Conservation (phyloP, 306 rosid species). For the Vigna trinervia region DNA sequence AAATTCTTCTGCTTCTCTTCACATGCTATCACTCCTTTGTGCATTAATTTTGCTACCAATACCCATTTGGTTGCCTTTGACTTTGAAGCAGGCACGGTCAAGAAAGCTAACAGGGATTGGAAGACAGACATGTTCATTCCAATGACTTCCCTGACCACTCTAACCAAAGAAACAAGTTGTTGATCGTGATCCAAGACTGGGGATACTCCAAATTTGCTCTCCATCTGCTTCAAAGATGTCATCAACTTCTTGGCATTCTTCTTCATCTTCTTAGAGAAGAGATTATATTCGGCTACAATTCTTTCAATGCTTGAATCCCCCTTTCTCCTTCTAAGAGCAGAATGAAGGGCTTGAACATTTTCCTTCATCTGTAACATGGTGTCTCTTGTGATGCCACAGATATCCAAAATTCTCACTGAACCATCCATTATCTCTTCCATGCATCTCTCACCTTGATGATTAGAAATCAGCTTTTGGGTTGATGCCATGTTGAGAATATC, state of each 20-base stretch:
- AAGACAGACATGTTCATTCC: slow-evolving; percentile 48
- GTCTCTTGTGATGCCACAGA: slow-evolving; percentile 75
- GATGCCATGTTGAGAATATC: slow-evolving; percentile 67
- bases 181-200: slow-evolving; percentile 44
- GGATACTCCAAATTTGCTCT: slow-evolving; percentile 45
- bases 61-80: slow-evolving; percentile 50
- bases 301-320: slow-evolving; percentile 58
- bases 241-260: slow-evolving; percentile 59
- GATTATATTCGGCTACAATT: slow-evolving; percentile 46
- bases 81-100: slow-evolving; percentile 43
- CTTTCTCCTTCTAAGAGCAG: slow-evolving; percentile 70
- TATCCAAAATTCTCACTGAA: slow-evolving; percentile 67
- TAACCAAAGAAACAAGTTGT: slow-evolving; percentile 40
- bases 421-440: slow-evolving; percentile 73
- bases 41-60: slow-evolving; percentile 52
- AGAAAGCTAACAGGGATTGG: slow-evolving; percentile 52
- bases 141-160: slow-evolving; percentile 50
- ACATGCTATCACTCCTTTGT: slow-evolving; percentile 49
- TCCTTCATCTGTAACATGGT: slow-evolving; percentile 56
- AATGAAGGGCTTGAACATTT: slow-evolving; percentile 61
- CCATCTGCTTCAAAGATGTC: slow-evolving; percentile 50
- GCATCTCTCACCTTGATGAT: slow-evolving; percentile 52
- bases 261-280: slow-evolving; percentile 63
- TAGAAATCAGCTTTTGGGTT: slow-evolving; percentile 58
- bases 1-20: slow-evolving; percentile 38